Conservation (phyloP, 2,329 filamentous ascomycete species). For the Fusarium piperis region DNA sequence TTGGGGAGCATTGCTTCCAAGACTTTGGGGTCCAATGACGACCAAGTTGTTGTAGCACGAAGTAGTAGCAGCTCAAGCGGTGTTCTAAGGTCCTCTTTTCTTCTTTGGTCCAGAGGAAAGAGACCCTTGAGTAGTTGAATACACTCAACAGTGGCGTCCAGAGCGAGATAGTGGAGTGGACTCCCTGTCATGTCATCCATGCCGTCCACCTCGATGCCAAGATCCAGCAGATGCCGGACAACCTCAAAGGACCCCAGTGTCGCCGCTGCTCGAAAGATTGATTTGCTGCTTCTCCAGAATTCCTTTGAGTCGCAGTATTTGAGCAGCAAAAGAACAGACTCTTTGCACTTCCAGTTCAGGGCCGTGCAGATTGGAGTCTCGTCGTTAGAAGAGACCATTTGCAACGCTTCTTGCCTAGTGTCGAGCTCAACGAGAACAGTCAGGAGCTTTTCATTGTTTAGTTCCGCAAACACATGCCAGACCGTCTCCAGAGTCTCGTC, state of each 20-base stretch:
- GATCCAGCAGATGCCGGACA: background rate
- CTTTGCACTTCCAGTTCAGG: fast-evolving
- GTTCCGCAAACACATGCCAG: background rate
- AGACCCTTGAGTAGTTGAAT: background rate
- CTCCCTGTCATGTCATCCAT: background rate
- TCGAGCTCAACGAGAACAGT: background rate
- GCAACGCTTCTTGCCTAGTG: background rate
- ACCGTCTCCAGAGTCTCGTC: background rate
- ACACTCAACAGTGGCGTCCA: background rate
- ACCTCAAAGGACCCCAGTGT: background rate
- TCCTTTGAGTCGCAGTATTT: background rate
- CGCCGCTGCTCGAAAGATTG: background rate
- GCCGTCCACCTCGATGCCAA: background rate
- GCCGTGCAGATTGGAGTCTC: slow-evolving; percentile 7
- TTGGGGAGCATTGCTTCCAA: background rate
- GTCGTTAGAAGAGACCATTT: background rate
- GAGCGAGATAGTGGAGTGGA: background rate
- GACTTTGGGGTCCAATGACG: background rate
- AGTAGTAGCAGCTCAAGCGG: background rate
- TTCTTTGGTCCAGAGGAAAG: background rate
- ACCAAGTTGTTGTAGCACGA: too few species aligned
- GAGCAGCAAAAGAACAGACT: background rate
- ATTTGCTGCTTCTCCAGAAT: background rate
- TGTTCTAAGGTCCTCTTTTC: background rate
- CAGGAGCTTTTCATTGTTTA: background rate